Conservation (phyloP, 163 green algal species). For the Scenedesmus sp. region DNA sequence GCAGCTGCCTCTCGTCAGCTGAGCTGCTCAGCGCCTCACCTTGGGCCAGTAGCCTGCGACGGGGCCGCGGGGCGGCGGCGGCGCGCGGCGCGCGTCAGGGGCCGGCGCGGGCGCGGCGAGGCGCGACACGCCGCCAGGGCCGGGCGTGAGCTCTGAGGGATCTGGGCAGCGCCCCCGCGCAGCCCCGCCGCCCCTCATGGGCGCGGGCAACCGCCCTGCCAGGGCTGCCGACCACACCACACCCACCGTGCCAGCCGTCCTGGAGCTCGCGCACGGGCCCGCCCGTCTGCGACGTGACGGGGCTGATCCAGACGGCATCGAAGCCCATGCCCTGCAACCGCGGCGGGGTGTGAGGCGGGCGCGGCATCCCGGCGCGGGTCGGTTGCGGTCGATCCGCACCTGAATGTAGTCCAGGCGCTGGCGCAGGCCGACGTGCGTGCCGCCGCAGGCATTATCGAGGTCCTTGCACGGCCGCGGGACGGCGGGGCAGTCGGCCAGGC, state of each 20-base stretch:
- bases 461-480: slow-evolving; percentile 37
- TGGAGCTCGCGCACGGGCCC: slow-evolving; percentile 27
- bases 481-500: slow-evolving; percentile 24
- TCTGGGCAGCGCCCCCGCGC: too few relatives aligned
- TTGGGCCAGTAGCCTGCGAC: too few relatives aligned
- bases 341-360: too few relatives aligned
- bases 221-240: neutral
- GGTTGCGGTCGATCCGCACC: neutral
- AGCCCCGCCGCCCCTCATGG: too few relatives aligned
- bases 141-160: too few relatives aligned
- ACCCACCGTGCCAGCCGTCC: slow-evolving; percentile 43
- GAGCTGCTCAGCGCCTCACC: too few relatives aligned
- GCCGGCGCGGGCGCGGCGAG: too few relatives aligned
- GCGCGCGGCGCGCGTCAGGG: too few relatives aligned
- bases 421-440: slow-evolving; percentile 35
- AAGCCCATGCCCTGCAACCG: slow-evolving; percentile 40
- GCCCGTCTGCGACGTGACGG: slow-evolving; percentile 41
- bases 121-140: too few relatives aligned
- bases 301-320: slow-evolving; percentile 37
- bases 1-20: too few relatives aligned
- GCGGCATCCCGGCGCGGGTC: neutral
- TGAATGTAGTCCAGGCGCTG: slow-evolving; percentile 44
- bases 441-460: slow-evolving; percentile 38
- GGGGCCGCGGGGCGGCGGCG: too few relatives aligned
- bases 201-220: too few relatives aligned